Evolutionary conservation across 371 early-diverging fungal genomes (phyloP), one percentile per base, ranked within the genome.

Genomic region (Fennellomyces sp.): DNA sequence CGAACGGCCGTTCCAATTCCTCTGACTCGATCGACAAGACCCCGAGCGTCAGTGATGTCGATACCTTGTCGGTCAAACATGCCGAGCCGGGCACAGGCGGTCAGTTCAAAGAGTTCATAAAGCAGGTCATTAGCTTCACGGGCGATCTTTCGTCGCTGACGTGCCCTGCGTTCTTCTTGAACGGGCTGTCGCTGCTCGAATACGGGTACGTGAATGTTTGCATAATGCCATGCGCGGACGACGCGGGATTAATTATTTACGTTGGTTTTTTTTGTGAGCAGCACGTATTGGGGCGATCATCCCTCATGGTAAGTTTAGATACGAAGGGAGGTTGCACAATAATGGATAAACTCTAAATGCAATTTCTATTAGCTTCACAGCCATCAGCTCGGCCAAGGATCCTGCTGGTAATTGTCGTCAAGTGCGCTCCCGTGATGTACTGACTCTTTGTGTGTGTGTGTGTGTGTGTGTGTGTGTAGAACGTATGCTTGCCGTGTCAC

Each of bases 121-220:
- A 88, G 58, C 81, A 80, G 15, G 76, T 92, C 21, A 83, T 87
- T 30, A 85, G 88, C 54, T 91, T 91, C 56, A 90, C 91, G 1
- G 93, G 93, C 29, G 93, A 92, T 68, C 82, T 92, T 39, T 89
- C 89, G 21, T 80, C 86, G 17, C 73, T 92, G 39, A 91, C 91
- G 12, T 90, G 90, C 66, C 93, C 93, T 55, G 84, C 90, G 2
- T 91, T 91, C 65, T 77, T 91, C 36, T 74, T 92, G 45, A 89
- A 83, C 58, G 90, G 90, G 30, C 76, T 87, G 27, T 89, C 89
- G 35, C 69, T 92, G 42, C 76, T 90, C 11, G 93, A 92, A 72
- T 92, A 92, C 69, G 86, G 89, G 88, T 87, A 83, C 67, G 70
- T 60, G 23, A 15, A 30, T 8, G n/a, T 3, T 41, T 26, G 28